phyloP scores from a whole-genome alignment of 1,139 yeast species.

The Zygosaccharomyces sapae region DNA sequence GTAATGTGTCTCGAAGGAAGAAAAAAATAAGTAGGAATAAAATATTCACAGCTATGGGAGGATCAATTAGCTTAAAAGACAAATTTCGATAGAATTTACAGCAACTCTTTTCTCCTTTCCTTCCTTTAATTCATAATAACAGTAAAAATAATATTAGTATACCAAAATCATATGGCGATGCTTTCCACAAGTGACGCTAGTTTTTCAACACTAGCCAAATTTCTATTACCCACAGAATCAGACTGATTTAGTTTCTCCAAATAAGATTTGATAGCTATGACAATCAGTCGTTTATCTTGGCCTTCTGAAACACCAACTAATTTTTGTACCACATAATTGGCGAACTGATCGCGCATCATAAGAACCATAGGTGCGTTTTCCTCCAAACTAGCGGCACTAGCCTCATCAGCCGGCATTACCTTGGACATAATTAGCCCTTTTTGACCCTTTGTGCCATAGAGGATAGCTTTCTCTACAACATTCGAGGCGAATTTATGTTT shows the following conservation, averaged over 20 bases:
- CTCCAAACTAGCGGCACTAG: constrained; percentile 42
- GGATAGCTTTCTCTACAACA: constrained; percentile 91
- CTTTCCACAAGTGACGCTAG: constrained; percentile 44
- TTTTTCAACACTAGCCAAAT: constrained; percentile 81
- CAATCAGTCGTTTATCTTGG: constrained; percentile 58
- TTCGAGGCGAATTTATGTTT: constrained; percentile 97
- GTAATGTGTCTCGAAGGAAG: background rate
- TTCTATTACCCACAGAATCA: constrained; percentile 46
- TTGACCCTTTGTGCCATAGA: constrained; percentile 63
- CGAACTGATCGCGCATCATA: constrained; percentile 98
- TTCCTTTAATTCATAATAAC: background rate
- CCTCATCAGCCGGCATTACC: constrained; percentile 38
- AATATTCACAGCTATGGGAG: constrained; percentile 15
- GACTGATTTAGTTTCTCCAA: constrained; percentile 33
- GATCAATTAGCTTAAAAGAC: constrained; percentile 7
- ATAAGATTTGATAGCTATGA: constrained; percentile 58
- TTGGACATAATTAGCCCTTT: constrained; percentile 52
- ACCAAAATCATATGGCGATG: constrained; percentile 22
- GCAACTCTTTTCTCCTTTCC: background rate
- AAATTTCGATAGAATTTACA: background rate
- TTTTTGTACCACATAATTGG: constrained; percentile 94
- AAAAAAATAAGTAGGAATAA: constrained; percentile 7
- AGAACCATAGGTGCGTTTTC: constrained; percentile 64
- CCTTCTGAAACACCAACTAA: constrained; percentile 78
- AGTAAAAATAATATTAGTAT: background rate